Evolutionary conservation across 495 filamentous ascomycete species (phyloP).

Genomic region (Clohesyomyces aquaticus): DNA sequence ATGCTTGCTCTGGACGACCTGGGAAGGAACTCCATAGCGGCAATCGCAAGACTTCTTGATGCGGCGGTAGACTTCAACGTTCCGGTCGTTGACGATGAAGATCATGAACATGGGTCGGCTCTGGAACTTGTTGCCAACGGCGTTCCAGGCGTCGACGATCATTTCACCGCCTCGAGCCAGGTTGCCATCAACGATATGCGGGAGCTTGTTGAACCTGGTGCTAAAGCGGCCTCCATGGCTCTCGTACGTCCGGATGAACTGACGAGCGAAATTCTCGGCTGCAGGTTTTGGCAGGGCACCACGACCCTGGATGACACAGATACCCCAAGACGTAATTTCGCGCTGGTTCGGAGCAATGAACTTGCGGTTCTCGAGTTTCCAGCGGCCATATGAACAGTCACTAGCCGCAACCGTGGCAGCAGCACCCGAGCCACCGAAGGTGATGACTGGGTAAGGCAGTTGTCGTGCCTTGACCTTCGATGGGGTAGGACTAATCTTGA

Average conservation of each 20-base stretch:
- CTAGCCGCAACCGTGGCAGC: slow-evolving; percentile 58
- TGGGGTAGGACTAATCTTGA: slow-evolving; percentile 66
- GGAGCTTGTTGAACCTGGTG: slow-evolving; percentile 41
- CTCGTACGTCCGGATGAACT: slow-evolving; percentile 63
- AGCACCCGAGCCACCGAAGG: slow-evolving; percentile 52
- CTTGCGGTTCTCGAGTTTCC: slow-evolving; percentile 81
- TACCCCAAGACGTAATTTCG: slow-evolving; percentile 70
- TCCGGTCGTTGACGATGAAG: slow-evolving; percentile 71
- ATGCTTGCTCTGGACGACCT: slow-evolving; percentile 66
- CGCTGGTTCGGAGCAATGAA: slow-evolving; percentile 64
- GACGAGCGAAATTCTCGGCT: slow-evolving; percentile 43
- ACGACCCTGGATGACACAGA: slow-evolving; percentile 59
- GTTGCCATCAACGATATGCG: slow-evolving; percentile 46
- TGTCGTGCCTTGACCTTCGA: slow-evolving; percentile 67
- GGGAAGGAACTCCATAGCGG: slow-evolving; percentile 75
- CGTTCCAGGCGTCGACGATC: slow-evolving; percentile 58
- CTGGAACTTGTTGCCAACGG: slow-evolving; percentile 52
- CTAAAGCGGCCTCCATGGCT: slow-evolving; percentile 71
- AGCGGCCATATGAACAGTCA: slow-evolving; percentile 63
- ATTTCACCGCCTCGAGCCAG: slow-evolving; percentile 56
- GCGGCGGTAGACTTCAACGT: slow-evolving; percentile 67
- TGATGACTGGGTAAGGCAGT: slow-evolving; percentile 68
- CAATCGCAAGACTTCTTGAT: slow-evolving; percentile 85
- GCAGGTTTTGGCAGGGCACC: slow-evolving; percentile 32
- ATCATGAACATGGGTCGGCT: slow-evolving; percentile 55